Evolutionary conservation across 2,329 filamentous ascomycete species (phyloP).

Genomic region (Trichocomaceae sp.): DNA sequence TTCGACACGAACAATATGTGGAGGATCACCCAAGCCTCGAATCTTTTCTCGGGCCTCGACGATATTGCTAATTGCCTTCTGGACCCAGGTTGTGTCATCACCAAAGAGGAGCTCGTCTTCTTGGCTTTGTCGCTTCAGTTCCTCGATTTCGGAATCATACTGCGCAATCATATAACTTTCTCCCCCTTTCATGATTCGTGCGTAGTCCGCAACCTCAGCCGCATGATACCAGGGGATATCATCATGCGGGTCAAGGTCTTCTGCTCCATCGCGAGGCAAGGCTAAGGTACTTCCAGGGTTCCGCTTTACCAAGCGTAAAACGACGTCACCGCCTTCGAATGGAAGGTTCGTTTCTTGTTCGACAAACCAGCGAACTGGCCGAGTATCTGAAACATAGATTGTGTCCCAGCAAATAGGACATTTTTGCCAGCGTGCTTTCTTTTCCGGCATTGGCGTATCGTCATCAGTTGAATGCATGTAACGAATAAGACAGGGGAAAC

Average conservation of each 20-base stretch:
- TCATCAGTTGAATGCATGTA: conserved; percentile 87
- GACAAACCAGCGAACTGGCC: conserved; percentile 83
- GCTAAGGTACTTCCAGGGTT: conserved; percentile 76
- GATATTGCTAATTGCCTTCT: conserved; percentile 71
- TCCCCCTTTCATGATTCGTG: conserved; percentile 89
- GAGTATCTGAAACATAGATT: conserved; percentile 83
- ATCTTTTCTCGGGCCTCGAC: conserved; percentile 69
- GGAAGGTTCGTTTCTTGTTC: conserved; percentile 80
- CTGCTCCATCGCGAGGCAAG: conserved; percentile 73
- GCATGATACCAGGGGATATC: conserved; percentile 93
- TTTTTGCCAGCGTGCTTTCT: conserved; percentile 78
- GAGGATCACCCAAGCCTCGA: conserved; percentile 60
- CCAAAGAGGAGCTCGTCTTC: conserved; percentile 90
- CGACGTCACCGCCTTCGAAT: conserved; percentile 78
- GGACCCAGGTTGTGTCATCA: conserved; percentile 88
- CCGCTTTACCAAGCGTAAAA: conserved; percentile 77
- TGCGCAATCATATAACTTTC: conserved; percentile 79
- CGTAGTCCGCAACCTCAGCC: conserved; percentile 89
- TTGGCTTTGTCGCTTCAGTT: conserved; percentile 67
- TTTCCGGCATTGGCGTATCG: conserved; percentile 58
- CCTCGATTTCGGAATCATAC: conserved; percentile 69
- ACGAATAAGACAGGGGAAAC: conserved; percentile 82
- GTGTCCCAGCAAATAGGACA: conserved; percentile 94
- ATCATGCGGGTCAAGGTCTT: conserved; percentile 61
- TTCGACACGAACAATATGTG: conserved; percentile 47